phyloP scores from a whole-genome alignment of 306 rosid genomes.

The Lathyrus sativus region DNA sequence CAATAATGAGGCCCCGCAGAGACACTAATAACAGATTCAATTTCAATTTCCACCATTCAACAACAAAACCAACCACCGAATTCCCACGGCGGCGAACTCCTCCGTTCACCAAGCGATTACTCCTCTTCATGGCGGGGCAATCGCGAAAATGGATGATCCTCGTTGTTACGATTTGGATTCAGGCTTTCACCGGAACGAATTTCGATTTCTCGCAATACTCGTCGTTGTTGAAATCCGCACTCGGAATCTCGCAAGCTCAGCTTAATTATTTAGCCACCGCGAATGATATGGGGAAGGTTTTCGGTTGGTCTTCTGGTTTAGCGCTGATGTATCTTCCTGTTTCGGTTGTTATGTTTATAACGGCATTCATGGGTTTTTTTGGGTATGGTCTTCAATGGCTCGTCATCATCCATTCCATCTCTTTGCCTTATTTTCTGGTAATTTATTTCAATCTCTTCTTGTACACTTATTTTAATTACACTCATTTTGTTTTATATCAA shows the following conservation, averaged over 20 bases:
- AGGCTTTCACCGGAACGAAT: slow-evolving; percentile 89
- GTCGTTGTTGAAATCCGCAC: slow-evolving; percentile 63
- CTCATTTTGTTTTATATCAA: not conserved
- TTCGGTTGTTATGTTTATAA: slow-evolving; percentile 63
- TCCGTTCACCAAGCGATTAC: not conserved
- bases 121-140: slow-evolving; percentile 61
- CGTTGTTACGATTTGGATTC: slow-evolving; percentile 88
- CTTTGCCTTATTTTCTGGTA: slow-evolving; percentile 84
- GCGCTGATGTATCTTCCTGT: slow-evolving; percentile 69
- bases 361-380: slow-evolving; percentile 73
- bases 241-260: slow-evolving; percentile 74
- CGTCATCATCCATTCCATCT: slow-evolving; percentile 48
- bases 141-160: slow-evolving; percentile 88
- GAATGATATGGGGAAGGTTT: slow-evolving; percentile 78
- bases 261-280: slow-evolving; percentile 81
- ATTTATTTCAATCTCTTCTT: not conserved
- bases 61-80: not conserved
- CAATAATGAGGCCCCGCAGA: slow-evolving; percentile 31
- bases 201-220: slow-evolving; percentile 95
- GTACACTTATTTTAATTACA: not conserved
- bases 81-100: not conserved
- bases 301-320: slow-evolving; percentile 89
- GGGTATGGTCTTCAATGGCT: slow-evolving; percentile 93
- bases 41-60: not conserved
- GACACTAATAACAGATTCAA: slow-evolving; percentile 17